Evolutionary conservation across 345 rosid species (phyloP), one percentile per base, ranked within the genome.

Genomic region (Geranium brycei): DNA sequence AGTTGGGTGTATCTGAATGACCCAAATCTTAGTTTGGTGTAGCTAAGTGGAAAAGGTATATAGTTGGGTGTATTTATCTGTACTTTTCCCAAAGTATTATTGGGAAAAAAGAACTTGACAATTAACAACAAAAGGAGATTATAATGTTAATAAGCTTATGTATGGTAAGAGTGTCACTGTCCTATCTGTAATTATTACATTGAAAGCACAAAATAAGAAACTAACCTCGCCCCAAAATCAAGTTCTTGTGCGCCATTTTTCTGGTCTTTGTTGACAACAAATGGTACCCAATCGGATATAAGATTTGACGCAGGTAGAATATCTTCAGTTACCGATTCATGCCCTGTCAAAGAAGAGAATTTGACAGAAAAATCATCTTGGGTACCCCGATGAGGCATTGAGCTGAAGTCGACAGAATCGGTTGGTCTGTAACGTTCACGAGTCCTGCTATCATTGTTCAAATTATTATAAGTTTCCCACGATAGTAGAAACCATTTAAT

Each of bases 201-300:
- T 31, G 15, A 57, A 31, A 51, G 35, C 19, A 58, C 28, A 47
- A 66, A 57, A 23, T 63, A n/a, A 64, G 32, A 13, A 18, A 74
- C 80, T 68, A 74, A 93, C 99, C 99, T 93, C 76, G 86, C 84
- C 62, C 86, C 97, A 69, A 88, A 76, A 78, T 90, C 97, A 61
- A 65, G 80, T 72, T 86, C 95, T 47, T 59, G 60, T 38, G 23
- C 53, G 68, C 68, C 72, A 66, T 69, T 80, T 62, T 71, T 78
- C 64, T 76, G 70, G 59, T 66, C 74, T 62, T 65, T 75, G 31
- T 59, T 64, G 56, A 67, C 63, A 51, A 86, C 83, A 70, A 65
- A 69, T 17, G 91, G 87, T 70, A 93, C 80, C 99, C 99, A 93
- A 75, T 90, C 88, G 59, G 80, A 66, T 75, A 93, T 93, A 71